phyloP scores from a whole-genome alignment of 179 eudicot species.

The Beta macrorhiza region DNA sequence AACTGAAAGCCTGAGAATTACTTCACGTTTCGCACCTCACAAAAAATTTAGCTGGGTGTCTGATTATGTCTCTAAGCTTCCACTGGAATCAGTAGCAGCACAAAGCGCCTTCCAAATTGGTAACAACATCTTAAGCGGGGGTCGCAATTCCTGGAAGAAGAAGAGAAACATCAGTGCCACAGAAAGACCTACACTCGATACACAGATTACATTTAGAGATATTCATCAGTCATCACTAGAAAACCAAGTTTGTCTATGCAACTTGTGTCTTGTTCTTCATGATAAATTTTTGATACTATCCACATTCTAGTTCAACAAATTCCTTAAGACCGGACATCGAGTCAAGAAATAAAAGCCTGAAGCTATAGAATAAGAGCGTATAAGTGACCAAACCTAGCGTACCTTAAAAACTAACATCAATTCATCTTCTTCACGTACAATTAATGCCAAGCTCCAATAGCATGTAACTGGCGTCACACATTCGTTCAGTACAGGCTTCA shows the following conservation, averaged over 20 bases:
- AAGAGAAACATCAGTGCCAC: constrained; percentile 16
- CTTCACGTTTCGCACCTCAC: background rate
- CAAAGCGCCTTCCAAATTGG: constrained; percentile 84
- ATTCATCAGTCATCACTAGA: background rate
- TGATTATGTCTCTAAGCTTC: constrained; percentile 17
- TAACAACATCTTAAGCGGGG: constrained; percentile 71
- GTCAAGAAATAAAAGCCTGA: background rate
- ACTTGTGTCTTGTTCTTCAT: no score
- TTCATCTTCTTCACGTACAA: constrained; percentile 67
- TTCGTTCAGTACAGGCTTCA: constrained; percentile 83
- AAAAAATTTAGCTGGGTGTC: background rate
- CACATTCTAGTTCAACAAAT: background rate
- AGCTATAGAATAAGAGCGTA: background rate
- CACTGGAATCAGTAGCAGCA: constrained; percentile 42
- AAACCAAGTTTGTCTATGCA: background rate
- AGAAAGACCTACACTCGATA: background rate
- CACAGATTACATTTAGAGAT: background rate
- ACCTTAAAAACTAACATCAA: constrained; percentile 79
- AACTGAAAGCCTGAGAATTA: background rate
- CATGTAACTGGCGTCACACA: constrained; percentile 95
- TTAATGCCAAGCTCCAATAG: constrained; percentile 82
- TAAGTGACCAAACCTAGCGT: background rate
- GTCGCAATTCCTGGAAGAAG: constrained; percentile 54
- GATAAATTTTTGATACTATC: background rate
- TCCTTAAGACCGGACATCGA: no score